Conservation (phyloP, 306 rosid species). For the Crataegus laevigata region DNA sequence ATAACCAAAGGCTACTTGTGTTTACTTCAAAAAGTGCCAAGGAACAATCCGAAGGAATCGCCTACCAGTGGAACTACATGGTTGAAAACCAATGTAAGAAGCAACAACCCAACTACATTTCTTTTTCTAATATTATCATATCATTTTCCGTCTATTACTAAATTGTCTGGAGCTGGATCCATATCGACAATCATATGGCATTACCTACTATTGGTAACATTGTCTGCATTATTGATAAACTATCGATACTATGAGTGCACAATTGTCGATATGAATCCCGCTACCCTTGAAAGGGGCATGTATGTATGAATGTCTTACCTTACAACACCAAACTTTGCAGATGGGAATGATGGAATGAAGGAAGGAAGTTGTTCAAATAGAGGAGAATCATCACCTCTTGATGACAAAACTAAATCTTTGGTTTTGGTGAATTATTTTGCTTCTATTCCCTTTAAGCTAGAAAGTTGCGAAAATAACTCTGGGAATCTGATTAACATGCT, state of each 20-base stretch:
- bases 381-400: slow-evolving; percentile 57
- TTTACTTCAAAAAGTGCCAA: slow-evolving; percentile 57
- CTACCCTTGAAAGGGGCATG: background rate
- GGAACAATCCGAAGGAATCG: slow-evolving; percentile 71
- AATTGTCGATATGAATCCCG: background rate
- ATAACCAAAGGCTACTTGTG: slow-evolving; percentile 68
- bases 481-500: slow-evolving; percentile 47
- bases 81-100: slow-evolving; percentile 75
- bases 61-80: slow-evolving; percentile 88
- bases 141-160: background rate
- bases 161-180: background rate
- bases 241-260: background rate
- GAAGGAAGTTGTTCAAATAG: slow-evolving; percentile 67
- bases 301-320: background rate
- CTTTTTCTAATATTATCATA: background rate
- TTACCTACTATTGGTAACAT: background rate
- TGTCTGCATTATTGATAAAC: background rate
- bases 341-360: slow-evolving; percentile 72
- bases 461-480: slow-evolving; percentile 50
- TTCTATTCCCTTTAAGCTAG: slow-evolving; percentile 39
- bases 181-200: background rate
- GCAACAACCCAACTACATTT: background rate
- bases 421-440: slow-evolving; percentile 66
- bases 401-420: slow-evolving; percentile 63
- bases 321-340: slow-evolving; percentile 31